Conservation (phyloP, 2,329 filamentous ascomycete genomes). For the Chaetomiaceae sp. region DNA sequence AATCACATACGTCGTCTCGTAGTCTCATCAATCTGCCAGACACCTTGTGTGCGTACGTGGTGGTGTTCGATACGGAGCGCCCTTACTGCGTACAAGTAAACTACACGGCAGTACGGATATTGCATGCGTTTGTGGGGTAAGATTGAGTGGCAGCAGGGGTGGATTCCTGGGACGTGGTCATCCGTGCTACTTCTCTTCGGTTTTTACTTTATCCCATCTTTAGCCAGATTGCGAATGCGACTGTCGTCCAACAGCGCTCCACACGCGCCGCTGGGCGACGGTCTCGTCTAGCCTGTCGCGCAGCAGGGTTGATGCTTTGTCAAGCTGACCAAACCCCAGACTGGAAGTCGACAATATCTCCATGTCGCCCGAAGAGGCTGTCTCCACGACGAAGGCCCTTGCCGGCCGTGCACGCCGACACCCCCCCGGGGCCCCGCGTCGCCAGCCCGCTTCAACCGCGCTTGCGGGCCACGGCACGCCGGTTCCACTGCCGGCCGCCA, state of each 20-base stretch:
- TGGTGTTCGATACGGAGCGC: constrained; percentile 10
- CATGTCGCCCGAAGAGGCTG: constrained; percentile 19
- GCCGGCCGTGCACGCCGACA: constrained; percentile 9
- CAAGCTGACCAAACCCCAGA: constrained; percentile 26
- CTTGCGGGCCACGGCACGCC: constrained; percentile 11
- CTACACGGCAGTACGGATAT: too few species aligned
- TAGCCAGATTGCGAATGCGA: constrained; percentile 26
- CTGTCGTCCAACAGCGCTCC: constrained; percentile 16
- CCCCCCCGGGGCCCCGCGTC: constrained; percentile 8
- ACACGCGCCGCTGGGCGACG: constrained; percentile 11
- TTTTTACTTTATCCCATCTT: constrained; percentile 19
- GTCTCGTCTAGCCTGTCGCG: constrained; percentile 11
- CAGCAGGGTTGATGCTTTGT: constrained; percentile 22
- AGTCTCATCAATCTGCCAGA: too few species aligned
- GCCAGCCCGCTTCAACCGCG: constrained; percentile 10
- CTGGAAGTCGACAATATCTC: constrained; percentile 18
- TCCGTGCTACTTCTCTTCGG: constrained; percentile 14
- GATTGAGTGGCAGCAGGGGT: constrained; percentile 10
- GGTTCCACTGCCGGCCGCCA: constrained; percentile 8
- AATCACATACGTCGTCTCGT: too few species aligned
- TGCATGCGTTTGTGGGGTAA: constrained; percentile 28
- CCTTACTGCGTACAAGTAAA: too few species aligned
- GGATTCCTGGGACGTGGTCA: constrained; percentile 18
- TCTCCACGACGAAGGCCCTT: constrained; percentile 6
- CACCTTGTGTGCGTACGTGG: constrained; percentile 11